Evolutionary conservation across 106 monocot genomes (phyloP).

Genomic region (Allium cepa): DNA sequence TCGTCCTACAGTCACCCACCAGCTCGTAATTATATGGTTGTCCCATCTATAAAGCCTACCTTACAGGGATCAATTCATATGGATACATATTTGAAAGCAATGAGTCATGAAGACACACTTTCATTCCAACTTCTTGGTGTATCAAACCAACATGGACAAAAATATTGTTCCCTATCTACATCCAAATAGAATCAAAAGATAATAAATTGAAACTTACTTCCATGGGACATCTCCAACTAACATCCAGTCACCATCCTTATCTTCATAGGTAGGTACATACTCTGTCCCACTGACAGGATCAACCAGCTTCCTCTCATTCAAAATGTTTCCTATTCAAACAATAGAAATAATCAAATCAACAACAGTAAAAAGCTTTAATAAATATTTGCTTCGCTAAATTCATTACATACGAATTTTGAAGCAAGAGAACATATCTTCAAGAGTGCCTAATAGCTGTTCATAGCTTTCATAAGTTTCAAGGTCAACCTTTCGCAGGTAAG

Average conservation of each 20-base stretch:
- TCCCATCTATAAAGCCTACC: too few species aligned
- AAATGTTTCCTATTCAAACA: slow-evolving; percentile 34
- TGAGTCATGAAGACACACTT: too few species aligned
- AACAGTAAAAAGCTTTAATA: not conserved
- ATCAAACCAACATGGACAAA: too few species aligned
- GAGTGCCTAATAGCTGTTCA: slow-evolving; percentile 61
- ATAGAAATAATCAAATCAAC: not conserved
- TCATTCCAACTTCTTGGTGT: too few species aligned
- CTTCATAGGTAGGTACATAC: slow-evolving; percentile 87
- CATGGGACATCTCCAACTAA: slow-evolving; percentile 91
- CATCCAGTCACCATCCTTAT: slow-evolving; percentile 99
- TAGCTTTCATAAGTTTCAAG: slow-evolving; percentile 64
- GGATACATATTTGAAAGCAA: too few species aligned
- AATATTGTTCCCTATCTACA: too few species aligned
- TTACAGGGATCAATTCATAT: too few species aligned
- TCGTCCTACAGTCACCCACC: too few species aligned
- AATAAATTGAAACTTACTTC: slow-evolving; percentile 47
- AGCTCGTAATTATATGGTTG: too few species aligned
- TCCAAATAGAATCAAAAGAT: too few species aligned
- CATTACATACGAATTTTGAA: slow-evolving; percentile 46
- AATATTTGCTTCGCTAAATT: not conserved
- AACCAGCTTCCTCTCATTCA: slow-evolving; percentile 67
- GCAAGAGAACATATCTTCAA: slow-evolving; percentile 94
- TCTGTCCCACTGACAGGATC: slow-evolving; percentile 77
- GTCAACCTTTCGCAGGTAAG: slow-evolving; percentile 91